Evolutionary conservation across 139 green algal genomes (phyloP), one percentile per base, ranked within the genome.

Genomic region (Chlamydomonas incerta): DNA sequence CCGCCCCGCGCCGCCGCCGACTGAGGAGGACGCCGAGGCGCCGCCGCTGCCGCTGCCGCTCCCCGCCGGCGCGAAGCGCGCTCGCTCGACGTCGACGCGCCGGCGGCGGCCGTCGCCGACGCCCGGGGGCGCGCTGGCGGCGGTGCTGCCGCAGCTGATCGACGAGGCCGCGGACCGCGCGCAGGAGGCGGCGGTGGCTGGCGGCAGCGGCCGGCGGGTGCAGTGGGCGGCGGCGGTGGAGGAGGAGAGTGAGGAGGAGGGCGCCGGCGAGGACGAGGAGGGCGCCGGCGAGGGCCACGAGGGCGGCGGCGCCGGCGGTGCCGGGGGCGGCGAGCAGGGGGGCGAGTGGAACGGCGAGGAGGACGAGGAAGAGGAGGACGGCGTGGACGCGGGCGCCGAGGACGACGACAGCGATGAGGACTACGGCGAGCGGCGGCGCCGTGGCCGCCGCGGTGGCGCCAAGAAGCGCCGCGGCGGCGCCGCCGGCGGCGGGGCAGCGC

Each of bases 361-460:
- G 57, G 72, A 62, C 17, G 62, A 71, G 57, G 72, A 71, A 26
- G 62, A 77, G 65, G 72, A 65, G 60, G 57, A 41, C 26, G 81
- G 15, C 1, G 58, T 66, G 60, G 62, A 69, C 10, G 37, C 57
- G 46, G 35, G 20, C 21, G 26, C 15, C 14, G 70, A 76, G 37
- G 70, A 76, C 26, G 75, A 28, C n/a, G 62, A 72, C 57, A 73
- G 60, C 26, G 75, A 83, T 31, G 60, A 58, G 60, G 75, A 83
- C 47, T 82, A 71, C 60, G 37, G 57, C 15, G 23, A 52, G 74
- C 33, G 31, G 24, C 24, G 34, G 50, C 47, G 50, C 13, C 46
- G 50, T 11, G 13, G 18, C 20, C 55, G 74, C 3, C 17, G 52
- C 11, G 29, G 72, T 50, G 47, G 29, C 72, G 72, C 29, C 52